phyloP scores from a whole-genome alignment of 345 rosid genomes.

The Jatropha curcas region DNA sequence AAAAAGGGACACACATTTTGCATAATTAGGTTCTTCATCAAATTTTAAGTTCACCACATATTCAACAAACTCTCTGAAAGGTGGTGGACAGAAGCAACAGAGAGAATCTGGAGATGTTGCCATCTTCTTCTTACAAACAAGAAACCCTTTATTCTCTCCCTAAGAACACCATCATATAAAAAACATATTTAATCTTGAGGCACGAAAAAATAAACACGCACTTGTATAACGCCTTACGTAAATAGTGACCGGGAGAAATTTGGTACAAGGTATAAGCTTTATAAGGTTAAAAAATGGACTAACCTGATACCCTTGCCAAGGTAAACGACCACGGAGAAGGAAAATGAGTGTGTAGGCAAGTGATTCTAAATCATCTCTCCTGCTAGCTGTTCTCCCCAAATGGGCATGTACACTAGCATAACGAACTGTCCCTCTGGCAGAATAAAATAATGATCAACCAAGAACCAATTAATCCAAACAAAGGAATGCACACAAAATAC shows the following conservation, averaged over 20 bases:
- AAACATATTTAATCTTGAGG: conserved; percentile 9
- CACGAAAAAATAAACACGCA: neutral
- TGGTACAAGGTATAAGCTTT: neutral
- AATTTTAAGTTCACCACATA: conserved; percentile 90
- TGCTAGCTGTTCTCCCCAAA: conserved; percentile 89
- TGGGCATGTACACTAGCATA: conserved; percentile 98
- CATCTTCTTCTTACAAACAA: conserved; percentile 96
- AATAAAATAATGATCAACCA: neutral
- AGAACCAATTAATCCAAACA: neutral
- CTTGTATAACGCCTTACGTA: neutral
- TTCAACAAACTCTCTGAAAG: conserved; percentile 83
- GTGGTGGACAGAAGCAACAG: conserved; percentile 89
- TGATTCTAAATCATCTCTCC: conserved; percentile 95
- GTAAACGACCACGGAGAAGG: conserved; percentile 87
- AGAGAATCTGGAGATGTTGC: conserved; percentile 79
- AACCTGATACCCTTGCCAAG: conserved; percentile 98
- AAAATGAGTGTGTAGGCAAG: conserved; percentile 92
- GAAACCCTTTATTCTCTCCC: conserved; percentile 97
- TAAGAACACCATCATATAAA: conserved; percentile 28
- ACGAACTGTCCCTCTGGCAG: conserved; percentile 83
- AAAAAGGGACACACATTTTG: conserved; percentile 77
- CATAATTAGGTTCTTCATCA: conserved; percentile 93
- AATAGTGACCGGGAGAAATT: neutral
- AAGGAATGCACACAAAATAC: neutral
- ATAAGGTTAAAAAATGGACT: conserved; percentile 10